Base-by-base conservation (phyloP, 352 stramenopile genomes). In the Phytophthora quininea region DNA sequence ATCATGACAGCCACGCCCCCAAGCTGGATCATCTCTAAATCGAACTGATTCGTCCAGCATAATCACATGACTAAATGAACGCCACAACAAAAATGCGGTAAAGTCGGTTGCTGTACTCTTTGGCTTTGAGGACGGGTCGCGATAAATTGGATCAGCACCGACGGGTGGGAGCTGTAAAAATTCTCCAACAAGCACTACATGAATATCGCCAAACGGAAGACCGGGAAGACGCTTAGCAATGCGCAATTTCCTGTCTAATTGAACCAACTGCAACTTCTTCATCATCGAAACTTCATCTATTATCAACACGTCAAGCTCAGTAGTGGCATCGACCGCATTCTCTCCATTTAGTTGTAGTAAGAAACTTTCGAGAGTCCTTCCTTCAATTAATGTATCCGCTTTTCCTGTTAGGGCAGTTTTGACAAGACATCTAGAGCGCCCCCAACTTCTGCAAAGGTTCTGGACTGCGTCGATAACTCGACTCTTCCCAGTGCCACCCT, bases 131-230 rank as follows among this genome's bases (percentile, higher is more conserved):
- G 19, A 24, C 19, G 42, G 50, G 15, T 67, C 27, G 0, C 45
- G 1, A 24, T 56, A 67, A 11, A 61, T 55, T 0, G 42, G 32
- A 12, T 67, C 59, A 1, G 59, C 10, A 4, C 30, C 38, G 1
- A 66, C 59, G 1, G 50, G 59, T 33, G 40, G 43, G 32, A 60
- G 45, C 9, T 60, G 59, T 7, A 56, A 12, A 60, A 66, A 45
- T 60, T n/a, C 51, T 7, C 59, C 50, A 19, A 60, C 59, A 3
- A 66, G 31, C 8, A 60, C 50, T 2, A 60, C 11, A 10, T 67
- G 45, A 29, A 56, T 4, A 1, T 42, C 51, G 19, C 59, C 59
- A n/a, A 67, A 67, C 24, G 43, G 42, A 2, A 67, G 31, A 27
- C 1, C n/a, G 3, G 4, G 46, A 7, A 5, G 51, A 7, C 51